These are phyloP conservation scores for Mortierella alpina DNA, from an alignment of 192 early-diverging fungal species.

Conservation along the genomic window DNA sequence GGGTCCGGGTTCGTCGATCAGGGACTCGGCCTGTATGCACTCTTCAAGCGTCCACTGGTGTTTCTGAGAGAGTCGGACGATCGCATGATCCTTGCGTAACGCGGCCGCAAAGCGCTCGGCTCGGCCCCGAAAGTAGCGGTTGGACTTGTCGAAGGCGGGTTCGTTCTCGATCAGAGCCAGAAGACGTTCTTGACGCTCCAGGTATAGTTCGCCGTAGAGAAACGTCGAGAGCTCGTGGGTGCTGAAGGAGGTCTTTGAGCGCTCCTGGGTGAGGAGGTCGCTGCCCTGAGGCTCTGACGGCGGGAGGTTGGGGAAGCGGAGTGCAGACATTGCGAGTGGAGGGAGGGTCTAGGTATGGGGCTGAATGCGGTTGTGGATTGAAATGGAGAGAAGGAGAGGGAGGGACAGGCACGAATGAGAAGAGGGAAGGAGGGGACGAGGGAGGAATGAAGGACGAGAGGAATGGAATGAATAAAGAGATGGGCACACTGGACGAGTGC, in stretches of 20 bases:
- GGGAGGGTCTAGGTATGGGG: no score
- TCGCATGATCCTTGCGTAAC: conserved; percentile 69
- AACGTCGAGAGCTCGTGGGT: conserved; percentile 72
- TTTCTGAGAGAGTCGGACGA: conserved; percentile 66
- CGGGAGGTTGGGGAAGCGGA: conserved; percentile 45
- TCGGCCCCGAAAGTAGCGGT: conserved; percentile 77
- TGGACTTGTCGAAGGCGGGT: conserved; percentile 77
- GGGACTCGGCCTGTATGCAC: conserved; percentile 55
- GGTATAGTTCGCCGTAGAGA: conserved; percentile 71
- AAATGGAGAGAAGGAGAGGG: not conserved
- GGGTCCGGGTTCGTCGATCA: conserved; percentile 65
- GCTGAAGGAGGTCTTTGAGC: conserved; percentile 71
- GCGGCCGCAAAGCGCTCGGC: conserved; percentile 72
- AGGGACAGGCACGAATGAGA: not conserved
- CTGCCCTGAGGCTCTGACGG: conserved; percentile 60
- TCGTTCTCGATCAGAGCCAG: conserved; percentile 70
- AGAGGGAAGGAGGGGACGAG: not conserved
- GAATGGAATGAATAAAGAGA: not conserved
- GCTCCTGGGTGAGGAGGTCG: conserved; percentile 70
- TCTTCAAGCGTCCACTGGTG: conserved; percentile 63
- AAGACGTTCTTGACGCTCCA: conserved; percentile 65
- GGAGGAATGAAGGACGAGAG: not conserved
- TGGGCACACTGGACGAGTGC: not conserved
- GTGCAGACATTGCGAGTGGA: conserved; percentile 32
- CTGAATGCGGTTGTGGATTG: not conserved